Conservation (phyloP, 1,284 basidiomycete genomes). For the Agroathelia rolfsii region DNA sequence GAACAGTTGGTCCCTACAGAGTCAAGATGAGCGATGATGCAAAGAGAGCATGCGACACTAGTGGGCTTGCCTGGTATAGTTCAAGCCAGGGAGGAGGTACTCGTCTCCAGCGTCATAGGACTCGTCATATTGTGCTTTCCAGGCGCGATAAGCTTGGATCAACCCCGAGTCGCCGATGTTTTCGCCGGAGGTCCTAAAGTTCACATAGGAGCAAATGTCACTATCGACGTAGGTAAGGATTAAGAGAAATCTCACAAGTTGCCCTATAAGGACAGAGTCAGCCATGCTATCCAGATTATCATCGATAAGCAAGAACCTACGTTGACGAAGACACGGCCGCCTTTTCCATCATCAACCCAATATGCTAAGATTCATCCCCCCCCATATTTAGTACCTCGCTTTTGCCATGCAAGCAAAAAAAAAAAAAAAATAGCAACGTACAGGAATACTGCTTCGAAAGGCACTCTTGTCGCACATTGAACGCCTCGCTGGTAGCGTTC, state of each 20-base stretch:
- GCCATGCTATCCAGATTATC: background rate
- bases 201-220: slow-evolving; percentile 11
- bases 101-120: slow-evolving; percentile 51
- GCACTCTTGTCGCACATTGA: slow-evolving; percentile 78
- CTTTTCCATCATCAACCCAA: slow-evolving; percentile 77
- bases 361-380: no score
- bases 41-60: background rate
- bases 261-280: slow-evolving; percentile 34
- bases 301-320: slow-evolving; percentile 36
- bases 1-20: slow-evolving; percentile 75
- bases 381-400: no score
- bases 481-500: slow-evolving; percentile 74
- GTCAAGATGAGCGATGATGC: slow-evolving; percentile 1
- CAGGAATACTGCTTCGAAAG: slow-evolving; percentile 83
- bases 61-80: slow-evolving; percentile 52
- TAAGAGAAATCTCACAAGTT: slow-evolving; percentile 44
- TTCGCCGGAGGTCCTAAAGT: slow-evolving; percentile 69
- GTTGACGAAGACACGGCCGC: slow-evolving; percentile 77
- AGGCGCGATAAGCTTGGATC: slow-evolving; percentile 81
- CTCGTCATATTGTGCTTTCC: slow-evolving; percentile 60
- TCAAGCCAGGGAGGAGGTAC: slow-evolving; percentile 73
- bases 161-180: slow-evolving; percentile 85
- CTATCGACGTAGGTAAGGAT: slow-evolving; percentile 7
- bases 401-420: slow-evolving; percentile 10
- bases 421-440: slow-evolving; percentile 19